Evolutionary conservation across 805 yeast genomes (phyloP).

Genomic region (Metschnikowia sp.): DNA sequence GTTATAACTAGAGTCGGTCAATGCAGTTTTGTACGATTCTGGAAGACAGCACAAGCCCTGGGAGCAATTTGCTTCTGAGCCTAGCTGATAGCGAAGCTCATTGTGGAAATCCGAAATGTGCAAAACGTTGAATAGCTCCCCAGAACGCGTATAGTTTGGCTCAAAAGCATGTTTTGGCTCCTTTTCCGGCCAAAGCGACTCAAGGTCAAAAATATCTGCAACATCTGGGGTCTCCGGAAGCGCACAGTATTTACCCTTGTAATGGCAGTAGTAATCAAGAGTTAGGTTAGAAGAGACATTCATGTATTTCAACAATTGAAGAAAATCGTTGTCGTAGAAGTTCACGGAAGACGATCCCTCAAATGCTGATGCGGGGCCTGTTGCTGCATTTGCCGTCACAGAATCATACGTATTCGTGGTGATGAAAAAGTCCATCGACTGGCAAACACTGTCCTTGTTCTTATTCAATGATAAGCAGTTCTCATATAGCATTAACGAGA

Average conservation of each 20-base stretch:
- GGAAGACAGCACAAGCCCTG: conserved; percentile 59
- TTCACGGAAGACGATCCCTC: conserved; percentile 26
- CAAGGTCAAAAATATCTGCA: conserved; percentile 37
- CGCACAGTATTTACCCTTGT: conserved; percentile 41
- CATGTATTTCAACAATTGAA: conserved; percentile 34
- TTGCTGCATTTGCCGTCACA: conserved; percentile 15
- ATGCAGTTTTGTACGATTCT: conserved; percentile 37
- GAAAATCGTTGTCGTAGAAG: conserved; percentile 38
- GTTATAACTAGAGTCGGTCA: conserved; percentile 24
- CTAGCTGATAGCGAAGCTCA: conserved; percentile 51
- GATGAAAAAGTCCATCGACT: conserved; percentile 36
- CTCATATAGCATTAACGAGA: conserved; percentile 34
- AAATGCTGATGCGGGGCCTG: conserved; percentile 19
- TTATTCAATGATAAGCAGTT: conserved; percentile 31
- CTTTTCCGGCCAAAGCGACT: conserved; percentile 37
- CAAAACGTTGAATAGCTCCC: conserved; percentile 52
- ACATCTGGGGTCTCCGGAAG: conserved; percentile 50
- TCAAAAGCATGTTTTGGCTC: conserved; percentile 22
- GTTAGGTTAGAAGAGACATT: conserved; percentile 36
- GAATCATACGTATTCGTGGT: conserved; percentile 29
- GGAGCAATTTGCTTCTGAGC: conserved; percentile 58
- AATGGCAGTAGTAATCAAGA: conserved; percentile 54
- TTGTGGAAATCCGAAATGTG: conserved; percentile 68
- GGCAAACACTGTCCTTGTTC: conserved; percentile 29
- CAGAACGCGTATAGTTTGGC: conserved; percentile 29